Base-by-base conservation (phyloP, 2,329 filamentous ascomycete genomes). In the Aureobasidium lini region DNA sequence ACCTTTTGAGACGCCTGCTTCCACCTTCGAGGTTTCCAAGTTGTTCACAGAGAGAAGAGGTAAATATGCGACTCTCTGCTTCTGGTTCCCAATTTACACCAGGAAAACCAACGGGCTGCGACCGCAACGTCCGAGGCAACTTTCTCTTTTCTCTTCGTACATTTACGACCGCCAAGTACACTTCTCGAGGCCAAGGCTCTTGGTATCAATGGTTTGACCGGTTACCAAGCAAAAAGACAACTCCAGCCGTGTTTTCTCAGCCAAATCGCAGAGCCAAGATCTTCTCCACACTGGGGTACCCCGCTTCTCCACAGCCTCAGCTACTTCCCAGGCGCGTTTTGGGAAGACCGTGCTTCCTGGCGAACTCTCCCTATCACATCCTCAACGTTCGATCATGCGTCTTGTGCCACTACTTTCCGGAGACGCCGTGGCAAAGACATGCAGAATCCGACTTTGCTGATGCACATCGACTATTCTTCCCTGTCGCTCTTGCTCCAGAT, bases 161-260 rank as follows among this genome's bases (percentile, higher is more conserved):
- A 46, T 46, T 46, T 37, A 46, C 31, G 6, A 39, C 15, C 23
- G 40, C 52, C 42, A 56, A 42, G 18, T 29, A 13, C 16, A 56
- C 40, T 9, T 46, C 40, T 8, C n/a, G 9, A 11, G 18, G 40
- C 52, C 52, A 56, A 56, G 52, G 16, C 16, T 56, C 52, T 56
- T 56, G 52, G 52, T 46, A 44, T 46, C 52, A 46, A 56, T 56
- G 31, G 31, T 56, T 46, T 37, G 29, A 46, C 29, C 50, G 52
- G 31, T 29, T 10, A 4, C 32, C 36, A 37, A 46, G 15, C 16
- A 28, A 56, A 56, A 44, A 34, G 42, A 44, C 52, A 54, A 54
- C 29, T 56, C 31, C 39, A 56, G 52, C 52, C 52, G 40, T 37
- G 31, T 6, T n/a, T 46, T 36, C n/a, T 16, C 52, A 43, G 18